A percentile compares a stretch with the other conserved stretches of the same genome.
Evolutionary conservation across 2,329 filamentous ascomycete species (phyloP).

Genomic region (Trichoderma breve): DNA sequence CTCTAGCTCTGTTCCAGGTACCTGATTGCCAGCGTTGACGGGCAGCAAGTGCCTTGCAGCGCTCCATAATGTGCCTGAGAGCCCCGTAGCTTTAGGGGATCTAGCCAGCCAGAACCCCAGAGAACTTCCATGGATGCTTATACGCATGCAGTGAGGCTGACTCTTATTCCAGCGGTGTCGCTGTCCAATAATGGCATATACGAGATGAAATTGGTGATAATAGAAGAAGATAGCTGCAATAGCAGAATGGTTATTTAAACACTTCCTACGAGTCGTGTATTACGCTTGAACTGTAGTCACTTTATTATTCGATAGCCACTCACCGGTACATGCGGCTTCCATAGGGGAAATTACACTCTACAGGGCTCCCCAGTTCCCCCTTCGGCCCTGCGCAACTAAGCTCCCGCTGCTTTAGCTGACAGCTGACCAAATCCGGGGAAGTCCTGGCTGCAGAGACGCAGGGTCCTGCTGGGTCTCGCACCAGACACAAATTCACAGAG

Average conservation of each 20-base stretch:
- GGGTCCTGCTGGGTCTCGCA: neutral
- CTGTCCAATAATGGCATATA: neutral
- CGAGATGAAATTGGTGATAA: too few species aligned
- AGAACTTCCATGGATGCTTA: neutral
- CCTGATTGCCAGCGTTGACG: neutral
- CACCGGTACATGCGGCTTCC: neutral
- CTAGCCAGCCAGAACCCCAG: neutral
- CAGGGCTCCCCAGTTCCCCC: neutral
- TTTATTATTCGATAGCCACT: too few species aligned
- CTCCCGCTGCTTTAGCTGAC: neutral
- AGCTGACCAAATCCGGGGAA: conserved; percentile 8
- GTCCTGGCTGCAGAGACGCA: conserved; percentile 3
- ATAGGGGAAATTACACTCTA: neutral
- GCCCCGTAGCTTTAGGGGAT: neutral
- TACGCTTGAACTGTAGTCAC: too few species aligned
- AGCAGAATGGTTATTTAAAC: too few species aligned
- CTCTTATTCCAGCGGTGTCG: neutral
- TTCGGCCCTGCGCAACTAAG: neutral
- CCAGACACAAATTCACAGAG: neutral
- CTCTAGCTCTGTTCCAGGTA: neutral
- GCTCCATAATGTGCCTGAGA: neutral
- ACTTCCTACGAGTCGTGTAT: too few species aligned
- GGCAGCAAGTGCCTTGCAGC: neutral
- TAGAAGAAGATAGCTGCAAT: too few species aligned
- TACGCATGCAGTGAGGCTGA: neutral